These are phyloP conservation scores for Yarrowia deformans DNA, from an alignment of 805 yeast genomes.

Conservation along the genomic window DNA sequence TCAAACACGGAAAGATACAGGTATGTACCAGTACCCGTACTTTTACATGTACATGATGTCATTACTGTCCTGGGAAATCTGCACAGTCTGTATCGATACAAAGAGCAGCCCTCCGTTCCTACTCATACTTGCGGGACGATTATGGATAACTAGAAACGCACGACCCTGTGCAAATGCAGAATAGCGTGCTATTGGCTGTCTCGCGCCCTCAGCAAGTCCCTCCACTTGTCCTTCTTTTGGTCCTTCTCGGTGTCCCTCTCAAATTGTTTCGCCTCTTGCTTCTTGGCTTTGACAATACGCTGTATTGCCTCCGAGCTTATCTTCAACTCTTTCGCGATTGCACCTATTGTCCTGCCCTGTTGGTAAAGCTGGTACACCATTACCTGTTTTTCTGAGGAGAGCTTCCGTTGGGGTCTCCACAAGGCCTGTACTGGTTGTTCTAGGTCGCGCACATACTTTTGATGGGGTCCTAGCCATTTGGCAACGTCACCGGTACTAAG, in stretches of 20 bases:
- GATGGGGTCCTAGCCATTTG: slow-evolving; percentile 37
- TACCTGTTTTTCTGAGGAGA: slow-evolving; percentile 31
- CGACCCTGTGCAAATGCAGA: too few relatives aligned
- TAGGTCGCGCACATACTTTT: slow-evolving; percentile 19
- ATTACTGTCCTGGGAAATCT: too few relatives aligned
- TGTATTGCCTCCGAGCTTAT: slow-evolving; percentile 19
- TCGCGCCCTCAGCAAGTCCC: slow-evolving; percentile 9
- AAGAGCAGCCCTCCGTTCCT: too few relatives aligned
- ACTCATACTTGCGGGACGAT: too few relatives aligned
- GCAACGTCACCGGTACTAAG: slow-evolving; percentile 28
- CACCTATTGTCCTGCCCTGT: slow-evolving; percentile 21
- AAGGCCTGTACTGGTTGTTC: slow-evolving; percentile 5
- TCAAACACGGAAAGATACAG: too few relatives aligned
- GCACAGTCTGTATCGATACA: too few relatives aligned
- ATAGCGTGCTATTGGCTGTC: not conserved
- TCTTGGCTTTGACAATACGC: slow-evolving; percentile 34
- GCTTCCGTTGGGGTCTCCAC: slow-evolving; percentile 29
- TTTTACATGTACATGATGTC: too few relatives aligned
- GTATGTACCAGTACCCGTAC: too few relatives aligned
- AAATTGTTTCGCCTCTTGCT: slow-evolving; percentile 30
- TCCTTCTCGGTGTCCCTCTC: slow-evolving; percentile 2
- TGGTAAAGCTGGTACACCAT: slow-evolving; percentile 11
- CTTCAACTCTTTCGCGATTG: slow-evolving; percentile 16
- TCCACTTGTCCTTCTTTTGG: slow-evolving; percentile 24
- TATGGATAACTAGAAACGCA: too few relatives aligned